Percentiles rank a stretch among this genome's conserved stretches.
phyloP scores from a whole-genome alignment of 371 early-diverging fungal species.

The Mucor indicus region DNA sequence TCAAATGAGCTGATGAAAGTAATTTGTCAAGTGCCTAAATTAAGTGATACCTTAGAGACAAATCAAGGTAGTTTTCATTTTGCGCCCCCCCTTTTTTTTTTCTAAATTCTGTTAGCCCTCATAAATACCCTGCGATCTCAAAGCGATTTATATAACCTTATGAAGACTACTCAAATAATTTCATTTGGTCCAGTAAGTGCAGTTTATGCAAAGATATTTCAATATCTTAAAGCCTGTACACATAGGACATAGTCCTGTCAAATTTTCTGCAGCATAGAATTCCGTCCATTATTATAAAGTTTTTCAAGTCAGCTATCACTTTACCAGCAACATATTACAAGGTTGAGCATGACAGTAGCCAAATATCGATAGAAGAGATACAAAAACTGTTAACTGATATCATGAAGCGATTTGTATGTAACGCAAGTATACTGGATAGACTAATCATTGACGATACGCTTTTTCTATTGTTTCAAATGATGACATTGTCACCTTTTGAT shows the following conservation, averaged over 20 bases:
- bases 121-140: conserved; percentile 43
- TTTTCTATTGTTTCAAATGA: conserved; percentile 37
- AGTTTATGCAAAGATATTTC: too few species aligned
- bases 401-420: conserved; percentile 34
- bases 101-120: conserved; percentile 25
- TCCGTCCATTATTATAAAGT: conserved; percentile 43
- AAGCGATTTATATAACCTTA: conserved; percentile 36
- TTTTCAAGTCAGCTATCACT: conserved; percentile 44
- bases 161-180: conserved; percentile 32
- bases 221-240: background rate
- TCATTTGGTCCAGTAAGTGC: conserved; percentile 41
- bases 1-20: conserved; percentile 40
- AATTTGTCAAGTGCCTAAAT: conserved; percentile 41
- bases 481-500: conserved; percentile 29
- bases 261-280: conserved; percentile 43
- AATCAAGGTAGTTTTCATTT: conserved; percentile 47
- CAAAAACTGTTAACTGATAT: conserved; percentile 31
- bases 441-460: conserved; percentile 44
- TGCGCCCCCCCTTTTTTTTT: background rate
- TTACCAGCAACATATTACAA: conserved; percentile 23
- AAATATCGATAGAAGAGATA: conserved; percentile 23
- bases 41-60: conserved; percentile 27
- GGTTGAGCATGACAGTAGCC: conserved; percentile 5
- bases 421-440: conserved; percentile 28
- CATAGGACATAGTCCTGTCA: conserved; percentile 26